These are phyloP conservation scores for Xylaria sp. DNA, from an alignment of 2,329 filamentous ascomycete species.

Conservation along the genomic window DNA sequence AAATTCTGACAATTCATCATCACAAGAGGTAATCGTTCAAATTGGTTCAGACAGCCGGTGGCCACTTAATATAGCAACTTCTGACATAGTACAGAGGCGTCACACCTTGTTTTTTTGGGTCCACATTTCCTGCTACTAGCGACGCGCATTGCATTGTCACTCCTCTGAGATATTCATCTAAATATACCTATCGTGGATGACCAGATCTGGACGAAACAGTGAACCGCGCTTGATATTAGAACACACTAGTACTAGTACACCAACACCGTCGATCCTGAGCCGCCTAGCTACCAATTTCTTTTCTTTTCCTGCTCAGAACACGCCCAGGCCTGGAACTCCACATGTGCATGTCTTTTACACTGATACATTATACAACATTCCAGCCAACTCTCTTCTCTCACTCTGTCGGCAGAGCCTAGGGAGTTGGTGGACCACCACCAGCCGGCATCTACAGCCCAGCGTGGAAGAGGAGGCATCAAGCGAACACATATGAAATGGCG, in stretches of 20 bases:
- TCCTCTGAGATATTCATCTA: neutral
- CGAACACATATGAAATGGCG: slow-evolving; percentile 35
- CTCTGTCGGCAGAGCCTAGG: neutral
- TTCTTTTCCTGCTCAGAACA: slow-evolving; percentile 9
- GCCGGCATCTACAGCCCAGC: neutral
- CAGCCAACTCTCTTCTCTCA: neutral
- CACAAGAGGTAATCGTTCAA: neutral
- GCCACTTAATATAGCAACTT: neutral
- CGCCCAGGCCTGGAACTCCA: neutral
- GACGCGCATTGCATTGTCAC: slow-evolving; percentile 2
- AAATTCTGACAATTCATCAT: slow-evolving; percentile 2
- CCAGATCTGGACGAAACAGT: slow-evolving; percentile 1
- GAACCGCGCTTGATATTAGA: slow-evolving; percentile 5
- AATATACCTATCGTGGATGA: neutral
- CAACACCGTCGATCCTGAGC: neutral
- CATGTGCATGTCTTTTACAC: neutral
- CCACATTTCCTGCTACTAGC: neutral
- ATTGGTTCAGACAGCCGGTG: neutral
- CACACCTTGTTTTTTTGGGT: slow-evolving; percentile 8
- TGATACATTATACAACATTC: slow-evolving; percentile 1
- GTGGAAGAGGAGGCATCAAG: neutral
- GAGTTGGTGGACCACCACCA: neutral
- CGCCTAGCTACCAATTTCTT: slow-evolving; percentile 12
- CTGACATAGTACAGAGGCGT: neutral
- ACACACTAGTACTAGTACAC: slow-evolving; percentile 1